These are phyloP conservation scores for Pseudevernia furfuracea DNA, from an alignment of 495 filamentous ascomycete species.

Conservation along the genomic window DNA sequence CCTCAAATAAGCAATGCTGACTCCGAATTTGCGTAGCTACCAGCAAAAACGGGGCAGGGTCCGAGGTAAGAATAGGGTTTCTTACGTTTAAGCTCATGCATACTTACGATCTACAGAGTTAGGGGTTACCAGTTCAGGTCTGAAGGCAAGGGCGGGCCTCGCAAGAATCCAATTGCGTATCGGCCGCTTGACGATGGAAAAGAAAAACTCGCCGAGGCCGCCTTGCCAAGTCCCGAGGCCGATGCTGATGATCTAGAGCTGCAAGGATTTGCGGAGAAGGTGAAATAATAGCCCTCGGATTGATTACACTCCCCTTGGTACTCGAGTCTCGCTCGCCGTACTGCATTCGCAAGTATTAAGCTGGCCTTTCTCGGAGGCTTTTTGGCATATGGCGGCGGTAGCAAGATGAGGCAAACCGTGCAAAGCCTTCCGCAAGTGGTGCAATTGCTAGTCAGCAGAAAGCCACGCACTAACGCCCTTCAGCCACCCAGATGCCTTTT, in stretches of 20 bases:
- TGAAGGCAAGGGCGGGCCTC: constrained; percentile 52
- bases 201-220: constrained; percentile 44
- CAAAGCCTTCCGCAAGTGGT: neutral
- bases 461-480: neutral
- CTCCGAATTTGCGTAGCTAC: constrained; percentile 39
- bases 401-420: neutral
- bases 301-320: neutral
- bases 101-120: constrained; percentile 37
- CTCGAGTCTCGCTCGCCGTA: neutral
- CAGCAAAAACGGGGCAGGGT: constrained; percentile 64
- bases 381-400: neutral
- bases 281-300: constrained; percentile 8
- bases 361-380: neutral
- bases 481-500: neutral
- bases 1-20: too few relatives aligned
- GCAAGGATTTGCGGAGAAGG: constrained; percentile 54
- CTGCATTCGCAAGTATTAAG: neutral
- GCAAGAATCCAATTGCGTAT: constrained; percentile 63
- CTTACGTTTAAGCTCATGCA: neutral
- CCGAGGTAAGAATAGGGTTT: constrained; percentile 50
- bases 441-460: neutral
- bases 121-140: constrained; percentile 80
- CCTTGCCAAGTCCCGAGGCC: constrained; percentile 39
- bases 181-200: constrained; percentile 44
- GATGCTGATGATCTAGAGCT: constrained; percentile 48